Evolutionary conservation across 2,329 filamentous ascomycete species (phyloP).

Genomic region (Macrophomina tecta): DNA sequence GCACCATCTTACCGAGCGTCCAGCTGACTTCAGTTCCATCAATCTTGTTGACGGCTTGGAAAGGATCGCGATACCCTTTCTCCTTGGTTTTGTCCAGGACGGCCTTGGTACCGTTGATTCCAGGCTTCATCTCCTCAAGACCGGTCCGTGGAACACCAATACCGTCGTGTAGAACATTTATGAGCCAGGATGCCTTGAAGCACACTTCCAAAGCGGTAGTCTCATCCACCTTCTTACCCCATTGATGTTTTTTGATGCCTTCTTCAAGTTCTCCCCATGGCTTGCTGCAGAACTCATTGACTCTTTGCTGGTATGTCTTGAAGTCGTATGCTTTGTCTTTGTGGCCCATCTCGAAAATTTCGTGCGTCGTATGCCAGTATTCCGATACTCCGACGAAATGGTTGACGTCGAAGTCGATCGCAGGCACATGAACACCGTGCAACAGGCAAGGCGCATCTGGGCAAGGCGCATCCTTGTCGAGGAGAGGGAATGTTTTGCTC

Average conservation of each 20-base stretch:
- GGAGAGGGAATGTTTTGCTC: conserved; percentile 77
- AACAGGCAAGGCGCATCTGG: conserved; percentile 83
- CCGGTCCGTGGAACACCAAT: conserved; percentile 90
- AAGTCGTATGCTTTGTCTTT: conserved; percentile 87
- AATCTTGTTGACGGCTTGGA: conserved; percentile 92
- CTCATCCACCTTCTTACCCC: conserved; percentile 74
- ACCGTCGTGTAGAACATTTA: conserved; percentile 93
- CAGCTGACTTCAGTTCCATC: conserved; percentile 92
- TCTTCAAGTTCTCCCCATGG: conserved; percentile 79
- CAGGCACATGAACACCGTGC: conserved; percentile 89
- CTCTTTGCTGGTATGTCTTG: conserved; percentile 82
- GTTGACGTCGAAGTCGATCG: conserved; percentile 96
- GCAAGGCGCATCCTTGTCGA: conserved; percentile 89
- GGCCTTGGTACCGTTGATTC: conserved; percentile 75
- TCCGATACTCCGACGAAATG: conserved; percentile 98
- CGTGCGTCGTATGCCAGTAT: conserved; percentile 98
- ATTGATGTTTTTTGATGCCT: conserved; percentile 69
- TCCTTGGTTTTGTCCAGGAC: conserved; percentile 71
- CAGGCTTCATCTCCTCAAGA: conserved; percentile 66
- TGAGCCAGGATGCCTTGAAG: conserved; percentile 98
- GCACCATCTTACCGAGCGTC: conserved; percentile 95
- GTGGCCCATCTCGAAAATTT: conserved; percentile 80
- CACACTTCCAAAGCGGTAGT: conserved; percentile 85
- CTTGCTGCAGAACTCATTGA: conserved; percentile 82
- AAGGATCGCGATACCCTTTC: conserved; percentile 80